Conservation (phyloP, 805 yeast species). For the Saturnispora besseyi region DNA sequence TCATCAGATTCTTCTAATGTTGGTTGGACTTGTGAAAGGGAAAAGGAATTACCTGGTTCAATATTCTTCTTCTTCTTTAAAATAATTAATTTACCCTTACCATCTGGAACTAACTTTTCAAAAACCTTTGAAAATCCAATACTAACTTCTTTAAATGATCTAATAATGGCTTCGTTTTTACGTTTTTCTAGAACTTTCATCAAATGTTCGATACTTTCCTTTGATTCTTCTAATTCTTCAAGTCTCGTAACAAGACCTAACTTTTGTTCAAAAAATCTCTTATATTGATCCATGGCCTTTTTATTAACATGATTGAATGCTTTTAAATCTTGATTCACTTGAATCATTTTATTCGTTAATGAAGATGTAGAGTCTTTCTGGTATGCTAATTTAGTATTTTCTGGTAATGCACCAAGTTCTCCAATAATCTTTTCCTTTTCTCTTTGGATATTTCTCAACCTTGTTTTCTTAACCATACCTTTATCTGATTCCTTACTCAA, state of each 20-base stretch:
- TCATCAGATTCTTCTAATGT: constrained; percentile 12
- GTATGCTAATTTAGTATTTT: constrained; percentile 58
- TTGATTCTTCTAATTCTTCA: constrained; percentile 60
- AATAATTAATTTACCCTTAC: constrained; percentile 67
- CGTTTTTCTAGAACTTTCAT: constrained; percentile 63
- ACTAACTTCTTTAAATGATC: constrained; percentile 71
- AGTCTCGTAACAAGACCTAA: constrained; percentile 58
- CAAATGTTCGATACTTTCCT: constrained; percentile 61
- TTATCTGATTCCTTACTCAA: constrained; percentile 59
- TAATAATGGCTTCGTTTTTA: constrained; percentile 73
- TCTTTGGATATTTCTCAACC: constrained; percentile 52
- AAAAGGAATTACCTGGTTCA: constrained; percentile 8
- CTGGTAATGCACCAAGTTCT: constrained; percentile 84
- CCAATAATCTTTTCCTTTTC: constrained; percentile 66
- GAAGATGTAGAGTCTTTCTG: constrained; percentile 38
- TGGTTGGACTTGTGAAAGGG: constrained; percentile 13
- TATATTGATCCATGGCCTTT: constrained; percentile 80
- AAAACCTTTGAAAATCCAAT: constrained; percentile 66
- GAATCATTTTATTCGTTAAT: constrained; percentile 44
- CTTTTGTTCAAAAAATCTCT: constrained; percentile 62
- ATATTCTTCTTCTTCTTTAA: constrained; percentile 29
- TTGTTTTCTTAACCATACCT: constrained; percentile 49
- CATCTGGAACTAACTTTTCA: constrained; percentile 73
- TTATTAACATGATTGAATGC: constrained; percentile 73
- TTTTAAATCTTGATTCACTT: constrained; percentile 47